Evolutionary conservation across 805 yeast genomes (phyloP).

Genomic region (Grigorovia humatica): DNA sequence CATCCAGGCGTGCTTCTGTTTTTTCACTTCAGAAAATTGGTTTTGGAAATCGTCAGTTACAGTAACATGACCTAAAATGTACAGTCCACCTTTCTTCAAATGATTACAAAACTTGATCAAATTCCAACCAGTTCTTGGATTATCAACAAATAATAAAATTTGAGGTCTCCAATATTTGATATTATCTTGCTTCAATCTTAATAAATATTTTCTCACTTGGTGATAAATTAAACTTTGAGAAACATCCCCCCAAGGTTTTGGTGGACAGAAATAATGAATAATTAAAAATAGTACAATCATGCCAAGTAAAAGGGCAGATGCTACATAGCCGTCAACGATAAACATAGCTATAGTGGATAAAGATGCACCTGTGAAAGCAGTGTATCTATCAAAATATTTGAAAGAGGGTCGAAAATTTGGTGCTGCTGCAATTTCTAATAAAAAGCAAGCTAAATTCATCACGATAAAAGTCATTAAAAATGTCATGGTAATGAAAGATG

Average conservation of each 20-base stretch:
- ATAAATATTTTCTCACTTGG: slow-evolving; percentile 80
- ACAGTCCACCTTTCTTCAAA: slow-evolving; percentile 89
- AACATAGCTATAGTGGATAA: slow-evolving; percentile 79
- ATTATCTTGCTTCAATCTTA: slow-evolving; percentile 78
- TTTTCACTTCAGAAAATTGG: slow-evolving; percentile 56
- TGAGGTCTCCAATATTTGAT: slow-evolving; percentile 99
- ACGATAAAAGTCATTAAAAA: slow-evolving; percentile 92
- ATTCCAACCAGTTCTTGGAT: slow-evolving; percentile 88
- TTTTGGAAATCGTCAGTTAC: slow-evolving; percentile 46
- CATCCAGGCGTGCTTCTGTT: slow-evolving; percentile 74
- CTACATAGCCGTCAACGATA: slow-evolving; percentile 85
- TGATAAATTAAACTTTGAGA: slow-evolving; percentile 92
- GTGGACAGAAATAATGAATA: slow-evolving; percentile 87
- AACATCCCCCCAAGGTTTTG: slow-evolving; percentile 97
- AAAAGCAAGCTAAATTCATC: slow-evolving; percentile 86
- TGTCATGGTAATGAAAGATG: slow-evolving; percentile 94
- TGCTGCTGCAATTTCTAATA: slow-evolving; percentile 80
- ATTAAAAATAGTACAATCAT: slow-evolving; percentile 56
- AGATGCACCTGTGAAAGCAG: slow-evolving; percentile 70
- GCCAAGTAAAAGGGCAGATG: slow-evolving; percentile 60
- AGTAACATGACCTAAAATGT: slow-evolving; percentile 85
- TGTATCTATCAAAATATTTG: slow-evolving; percentile 68
- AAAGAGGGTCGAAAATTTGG: slow-evolving; percentile 98
- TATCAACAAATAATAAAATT: slow-evolving; percentile 74
- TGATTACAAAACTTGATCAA: slow-evolving; percentile 88